A percentile compares a stretch with the other conserved stretches of the same genome.
Evolutionary conservation across 2,329 filamentous ascomycete species (phyloP).

Genomic region (Pseudocercospora eumusae): DNA sequence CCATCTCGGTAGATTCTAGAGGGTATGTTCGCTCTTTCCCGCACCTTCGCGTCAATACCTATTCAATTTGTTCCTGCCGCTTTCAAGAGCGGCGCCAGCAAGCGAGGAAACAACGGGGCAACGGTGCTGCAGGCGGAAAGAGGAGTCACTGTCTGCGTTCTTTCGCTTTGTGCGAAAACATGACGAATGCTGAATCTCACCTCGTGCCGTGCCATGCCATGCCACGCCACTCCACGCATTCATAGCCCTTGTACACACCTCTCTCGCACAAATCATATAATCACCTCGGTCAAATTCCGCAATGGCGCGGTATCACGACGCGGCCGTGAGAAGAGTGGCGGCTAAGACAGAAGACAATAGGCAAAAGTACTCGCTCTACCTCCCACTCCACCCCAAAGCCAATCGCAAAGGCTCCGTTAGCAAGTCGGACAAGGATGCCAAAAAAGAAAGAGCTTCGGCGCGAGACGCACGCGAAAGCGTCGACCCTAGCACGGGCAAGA

Average conservation of each 20-base stretch:
- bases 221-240: constrained; percentile 1
- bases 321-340: constrained; percentile 29
- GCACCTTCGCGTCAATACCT: not conserved
- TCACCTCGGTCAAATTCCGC: constrained; percentile 3
- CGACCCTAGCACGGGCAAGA: constrained; percentile 67
- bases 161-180: constrained; percentile 10
- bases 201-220: not conserved
- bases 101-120: not conserved
- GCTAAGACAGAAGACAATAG: constrained; percentile 46
- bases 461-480: constrained; percentile 51
- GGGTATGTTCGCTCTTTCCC: constrained; percentile 65
- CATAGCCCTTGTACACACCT: constrained; percentile 8
- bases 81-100: not conserved
- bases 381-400: constrained; percentile 58
- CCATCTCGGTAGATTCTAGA: constrained; percentile 74
- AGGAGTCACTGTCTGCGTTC: constrained; percentile 7
- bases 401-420: constrained; percentile 65
- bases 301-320: constrained; percentile 36
- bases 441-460: constrained; percentile 58
- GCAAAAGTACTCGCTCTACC: constrained; percentile 63
- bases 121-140: not conserved
- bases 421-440: constrained; percentile 62
- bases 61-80: not conserved
- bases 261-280: not conserved
- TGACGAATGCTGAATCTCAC: constrained; percentile 4